phyloP scores from a whole-genome alignment of 1,284 basidiomycete species.

The Ganoderma lingzhi region DNA sequence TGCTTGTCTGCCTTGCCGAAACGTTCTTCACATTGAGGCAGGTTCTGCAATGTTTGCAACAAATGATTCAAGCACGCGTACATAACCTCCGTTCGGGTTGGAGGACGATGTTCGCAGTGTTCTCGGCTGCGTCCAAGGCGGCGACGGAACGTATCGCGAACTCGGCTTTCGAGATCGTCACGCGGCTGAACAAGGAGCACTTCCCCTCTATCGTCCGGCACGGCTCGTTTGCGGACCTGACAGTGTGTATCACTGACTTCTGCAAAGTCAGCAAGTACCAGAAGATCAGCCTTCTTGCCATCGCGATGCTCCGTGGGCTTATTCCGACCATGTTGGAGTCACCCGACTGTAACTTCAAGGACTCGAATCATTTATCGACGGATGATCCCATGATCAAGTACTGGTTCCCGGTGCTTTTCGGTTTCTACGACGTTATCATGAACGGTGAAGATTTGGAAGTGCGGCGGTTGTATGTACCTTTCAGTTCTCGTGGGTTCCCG shows the following conservation, averaged over 20 bases:
- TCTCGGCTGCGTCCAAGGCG: conserved; percentile 96
- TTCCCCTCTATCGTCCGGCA: conserved; percentile 92
- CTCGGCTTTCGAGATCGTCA: conserved; percentile 97
- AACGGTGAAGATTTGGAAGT: conserved; percentile 99
- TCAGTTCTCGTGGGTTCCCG: background rate
- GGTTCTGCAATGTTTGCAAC: conserved; percentile 97
- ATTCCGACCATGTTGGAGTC: conserved; percentile 92
- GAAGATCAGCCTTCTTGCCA: conserved; percentile 95
- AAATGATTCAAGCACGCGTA: conserved; percentile 97
- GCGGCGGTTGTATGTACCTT: conserved; percentile 80
- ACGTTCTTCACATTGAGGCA: conserved; percentile 40
- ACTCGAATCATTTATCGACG: conserved; percentile 44
- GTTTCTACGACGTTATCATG: conserved; percentile 99
- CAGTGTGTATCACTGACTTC: conserved; percentile 98
- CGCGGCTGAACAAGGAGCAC: conserved; percentile 89
- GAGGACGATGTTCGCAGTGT: conserved; percentile 99
- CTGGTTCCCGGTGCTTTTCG: conserved; percentile 97
- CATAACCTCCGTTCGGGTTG: conserved; percentile 98
- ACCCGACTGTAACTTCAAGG: conserved; percentile 79
- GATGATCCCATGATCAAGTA: conserved; percentile 93
- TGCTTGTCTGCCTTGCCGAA: conserved; percentile 1
- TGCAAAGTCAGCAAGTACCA: conserved; percentile 99
- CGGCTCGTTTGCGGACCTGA: conserved; percentile 95
- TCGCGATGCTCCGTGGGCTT: conserved; percentile 93
- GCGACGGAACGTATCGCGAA: conserved; percentile 92